Conservation (phyloP, 305 asterid genomes). For the Plantago rigida region DNA sequence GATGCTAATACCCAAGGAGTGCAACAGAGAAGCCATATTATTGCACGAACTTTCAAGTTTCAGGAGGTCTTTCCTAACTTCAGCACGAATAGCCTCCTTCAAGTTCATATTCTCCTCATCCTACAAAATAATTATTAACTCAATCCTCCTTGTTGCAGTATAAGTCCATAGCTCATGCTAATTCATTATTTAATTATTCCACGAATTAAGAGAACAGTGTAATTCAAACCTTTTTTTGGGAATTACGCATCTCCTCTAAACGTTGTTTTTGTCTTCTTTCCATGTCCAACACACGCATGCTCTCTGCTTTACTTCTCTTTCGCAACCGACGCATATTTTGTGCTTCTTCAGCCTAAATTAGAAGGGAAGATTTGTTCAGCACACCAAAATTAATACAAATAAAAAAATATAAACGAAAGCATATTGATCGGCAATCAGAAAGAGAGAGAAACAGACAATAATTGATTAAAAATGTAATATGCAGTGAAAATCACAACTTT, state of each 20-base stretch:
- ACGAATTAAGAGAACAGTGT: slow-evolving; percentile 17
- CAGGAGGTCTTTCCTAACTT: slow-evolving; percentile 53
- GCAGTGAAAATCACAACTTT: no score
- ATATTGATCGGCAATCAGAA: no score
- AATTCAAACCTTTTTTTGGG: slow-evolving; percentile 58
- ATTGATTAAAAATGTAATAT: not conserved
- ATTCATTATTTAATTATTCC: slow-evolving; percentile 19
- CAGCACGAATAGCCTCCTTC: slow-evolving; percentile 70
- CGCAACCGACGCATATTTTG: slow-evolving; percentile 38
- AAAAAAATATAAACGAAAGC: no score
- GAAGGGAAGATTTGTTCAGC: not conserved
- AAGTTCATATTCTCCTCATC: slow-evolving; percentile 75
- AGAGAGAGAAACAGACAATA: not conserved
- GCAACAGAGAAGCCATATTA: slow-evolving; percentile 69
- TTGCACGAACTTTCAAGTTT: slow-evolving; percentile 50
- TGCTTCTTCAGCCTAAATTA: slow-evolving; percentile 81
- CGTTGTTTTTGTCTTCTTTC: slow-evolving; percentile 89
- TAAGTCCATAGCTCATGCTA: not conserved
- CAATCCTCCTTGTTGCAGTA: slow-evolving; percentile 7
- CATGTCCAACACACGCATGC: slow-evolving; percentile 70
- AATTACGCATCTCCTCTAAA: slow-evolving; percentile 68
- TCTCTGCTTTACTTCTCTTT: slow-evolving; percentile 74
- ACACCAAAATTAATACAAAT: no score
- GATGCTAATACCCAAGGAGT: slow-evolving; percentile 43
- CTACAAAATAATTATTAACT: slow-evolving; percentile 32